Base-by-base conservation (phyloP, 495 filamentous ascomycete genomes). In the Hypoxylon cercidicola region DNA sequence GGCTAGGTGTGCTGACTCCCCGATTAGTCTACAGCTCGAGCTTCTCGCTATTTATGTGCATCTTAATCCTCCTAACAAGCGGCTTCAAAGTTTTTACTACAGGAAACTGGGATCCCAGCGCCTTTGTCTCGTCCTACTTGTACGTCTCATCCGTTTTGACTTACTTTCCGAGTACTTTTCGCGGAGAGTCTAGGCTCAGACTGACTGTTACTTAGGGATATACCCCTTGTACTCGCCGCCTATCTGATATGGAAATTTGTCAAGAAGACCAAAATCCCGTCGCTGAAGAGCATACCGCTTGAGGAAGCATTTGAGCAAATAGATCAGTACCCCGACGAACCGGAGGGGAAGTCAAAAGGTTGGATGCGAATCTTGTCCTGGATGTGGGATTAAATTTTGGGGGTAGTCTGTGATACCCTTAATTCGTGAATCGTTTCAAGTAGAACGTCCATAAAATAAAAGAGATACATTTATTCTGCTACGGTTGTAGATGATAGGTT, bases 211-310 rank as follows among this genome's bases (percentile, higher is more conserved):
- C 20, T 45, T 37, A 82, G 81, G 46, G 82, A 87, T 44, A 82
- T 89, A 25, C 84, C 84, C 0, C 77, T 88, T 21, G 81, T 87
- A 37, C 43, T 79, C 0, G 55, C 55, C 1, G 77, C 86, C 18
- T 87, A 83, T 55, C 61, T 86, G 16, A 78, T 77, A 4, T 89
- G 81, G 74, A 89, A 89, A 53, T 58, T 80, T 4, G 58, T 75
- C 23, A 84, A 80, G 56, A 82, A 77, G 58, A 88, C 85, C 0
- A 83, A 79, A 57, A 69, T 89, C 18, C 75, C 83, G 13, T 72
- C 79, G 4, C 73, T 85, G 11, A 77, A 81, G 45, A 75, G 82
- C 7, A 83, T 88, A 71, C 82, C 78, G n/a, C 76, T 77, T 32
- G 72, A 69, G 19, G 75, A 76, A 30, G 74, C 75, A 0, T 75